Evolutionary conservation across 352 stramenopile species (phyloP), one percentile per base, ranked within the genome.

Genomic region (Globisporangium perplexum): DNA sequence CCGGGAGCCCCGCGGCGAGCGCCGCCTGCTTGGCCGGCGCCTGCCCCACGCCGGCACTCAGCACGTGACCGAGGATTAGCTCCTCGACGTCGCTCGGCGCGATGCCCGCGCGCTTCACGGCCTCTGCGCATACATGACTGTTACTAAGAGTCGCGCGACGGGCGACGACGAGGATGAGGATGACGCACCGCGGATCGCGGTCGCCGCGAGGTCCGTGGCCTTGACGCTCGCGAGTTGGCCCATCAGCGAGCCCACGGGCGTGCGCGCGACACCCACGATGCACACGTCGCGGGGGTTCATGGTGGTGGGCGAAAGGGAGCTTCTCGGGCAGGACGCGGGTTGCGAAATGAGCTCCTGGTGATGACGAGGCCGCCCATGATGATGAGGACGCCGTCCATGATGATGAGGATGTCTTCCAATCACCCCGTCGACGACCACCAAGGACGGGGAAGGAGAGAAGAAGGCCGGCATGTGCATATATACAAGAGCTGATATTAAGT

Each of bases 61-160:
- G 66, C 26, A 99, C 96, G 63, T 98, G 97, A 12, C 96, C 96
- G 46, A 99, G 62, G 55, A 96, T 93, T 10, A 94, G 86, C 74
- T 99, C 96, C 31, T 95, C 77, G 47, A 99, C 90, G n/a, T 76
- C 68, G 4, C 33, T 48, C 4, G 71, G 61, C 1, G 46, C 28
- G 15, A 96, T 35, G 23, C 72, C 77, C 7, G 76, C 76, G 41
- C 74, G 78, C 53, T 39, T 55, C 15, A 90, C 41, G 6, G 75
- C 75, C 70, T 66, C 75, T 58, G 22, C n/a, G 22, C 17, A 55
- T n/a, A n/a, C n/a, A n/a, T n/a, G n/a, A n/a, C n/a, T n/a, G n/a
- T n/a, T n/a, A n/a, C n/a, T n/a, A n/a, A n/a, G n/a, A n/a, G n/a
- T n/a, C n/a, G n/a, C n/a, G n/a, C n/a, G n/a, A n/a, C n/a, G n/a